Base-by-base conservation (phyloP, 2,329 filamentous ascomycete species). In the Verticillium longisporum region DNA sequence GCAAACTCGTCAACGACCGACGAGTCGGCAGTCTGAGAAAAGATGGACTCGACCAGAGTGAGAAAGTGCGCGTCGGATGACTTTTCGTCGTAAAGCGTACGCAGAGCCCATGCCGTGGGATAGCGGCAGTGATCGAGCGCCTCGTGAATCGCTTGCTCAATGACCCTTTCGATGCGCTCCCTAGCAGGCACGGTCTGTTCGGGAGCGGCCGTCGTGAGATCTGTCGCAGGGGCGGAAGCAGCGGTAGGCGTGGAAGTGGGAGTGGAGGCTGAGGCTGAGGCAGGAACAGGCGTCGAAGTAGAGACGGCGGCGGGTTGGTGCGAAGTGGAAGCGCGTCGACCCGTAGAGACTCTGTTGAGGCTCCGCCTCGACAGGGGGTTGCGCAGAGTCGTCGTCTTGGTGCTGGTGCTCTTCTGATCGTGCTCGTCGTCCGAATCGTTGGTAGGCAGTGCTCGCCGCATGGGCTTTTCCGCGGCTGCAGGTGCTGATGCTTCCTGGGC, bases 71-170 rank as follows among this genome's bases (percentile, higher is more conserved):
- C 72, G 65, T 86, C 78, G 45, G 74, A 70, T 55, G 77, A 76
- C 62, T 81, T 79, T 68, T 87, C 83, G 65, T 88, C 83, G 70
- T 85, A 88, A 63, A 87, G 75, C 14, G 78, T 80, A 59, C 84
- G 78, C 62, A 88, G 75, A 53, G 85, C 84, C 75, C 80, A 88
- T 2, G 85, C 86, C 9, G 85, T 88, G 60, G 84, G 83, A 69
- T 84, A 87, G 62, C 83, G 82, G 63, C 78, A 77, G 68, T 83
- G 78, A 62, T 77, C 74, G 57, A 88, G 71, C 5, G 85, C 85
- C 67, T 85, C 79, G 10, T 85, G 79, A 34, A 87, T 82, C n/a
- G 84, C 83, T 36, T 73, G 68, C 69, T 85, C 81, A 45, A 88
- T 76, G 33, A 85, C 80, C 67, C 75, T 80, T 66, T 82, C 82